Percentiles rank a stretch among this genome's conserved stretches.
Conservation (phyloP, 306 rosid genomes). For the Citrullus colocynthis region DNA sequence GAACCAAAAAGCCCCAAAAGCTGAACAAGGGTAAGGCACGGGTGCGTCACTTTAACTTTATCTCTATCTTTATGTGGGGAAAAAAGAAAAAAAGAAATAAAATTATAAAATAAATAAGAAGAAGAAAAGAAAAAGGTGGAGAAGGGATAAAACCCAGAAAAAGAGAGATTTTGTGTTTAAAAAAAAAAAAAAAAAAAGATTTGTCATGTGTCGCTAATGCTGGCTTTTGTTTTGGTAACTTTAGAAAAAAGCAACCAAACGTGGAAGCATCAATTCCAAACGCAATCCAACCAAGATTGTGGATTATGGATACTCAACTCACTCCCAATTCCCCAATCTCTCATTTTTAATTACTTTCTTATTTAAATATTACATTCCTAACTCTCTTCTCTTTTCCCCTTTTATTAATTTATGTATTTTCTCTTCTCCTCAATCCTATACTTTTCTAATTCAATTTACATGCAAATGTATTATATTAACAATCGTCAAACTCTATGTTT, state of each 20-base stretch:
- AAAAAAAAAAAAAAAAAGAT: neutral
- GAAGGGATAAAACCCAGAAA: neutral
- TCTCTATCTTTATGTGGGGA: conserved; percentile 8
- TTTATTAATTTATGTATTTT: too few species aligned
- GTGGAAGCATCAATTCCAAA: conserved; percentile 50
- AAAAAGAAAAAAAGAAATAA: neutral
- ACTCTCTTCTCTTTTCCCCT: neutral
- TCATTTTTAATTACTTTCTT: neutral
- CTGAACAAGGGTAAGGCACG: conserved; percentile 24
- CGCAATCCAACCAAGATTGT: conserved; percentile 65
- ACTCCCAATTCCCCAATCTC: conserved; percentile 18
- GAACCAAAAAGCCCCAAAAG: conserved; percentile 10
- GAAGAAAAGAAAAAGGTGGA: conserved; percentile 5
- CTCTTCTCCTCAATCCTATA: too few species aligned
- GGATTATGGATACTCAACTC: neutral
- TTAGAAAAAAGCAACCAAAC: neutral
- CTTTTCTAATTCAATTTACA: too few species aligned
- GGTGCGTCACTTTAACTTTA: conserved; percentile 27
- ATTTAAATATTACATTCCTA: neutral
- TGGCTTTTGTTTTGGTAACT: conserved; percentile 6
- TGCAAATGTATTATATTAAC: too few species aligned
- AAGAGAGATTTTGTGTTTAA: neutral
- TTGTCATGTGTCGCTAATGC: neutral
- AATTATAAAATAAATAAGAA: neutral
- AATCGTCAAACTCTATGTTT: too few species aligned